These are phyloP conservation scores for Alternaria incomplexa DNA, from an alignment of 2,329 filamentous ascomycete species.

Conservation along the genomic window DNA sequence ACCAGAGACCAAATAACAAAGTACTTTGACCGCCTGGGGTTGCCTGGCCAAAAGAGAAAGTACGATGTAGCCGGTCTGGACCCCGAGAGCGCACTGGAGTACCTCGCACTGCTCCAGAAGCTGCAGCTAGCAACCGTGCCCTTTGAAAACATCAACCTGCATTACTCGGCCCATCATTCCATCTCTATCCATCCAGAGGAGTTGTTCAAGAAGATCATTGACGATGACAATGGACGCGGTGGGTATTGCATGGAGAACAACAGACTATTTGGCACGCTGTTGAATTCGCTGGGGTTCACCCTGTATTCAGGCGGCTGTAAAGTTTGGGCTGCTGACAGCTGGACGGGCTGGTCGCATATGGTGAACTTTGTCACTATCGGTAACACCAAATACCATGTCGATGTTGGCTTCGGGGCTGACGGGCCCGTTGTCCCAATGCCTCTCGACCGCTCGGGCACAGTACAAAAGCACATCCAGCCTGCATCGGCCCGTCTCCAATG, in stretches of 20 bases:
- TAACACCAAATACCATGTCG: constrained; percentile 45
- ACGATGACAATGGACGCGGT: constrained; percentile 56
- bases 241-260: constrained; percentile 70
- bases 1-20: constrained; percentile 34
- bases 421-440: constrained; percentile 49
- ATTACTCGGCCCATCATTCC: constrained; percentile 49
- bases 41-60: constrained; percentile 32
- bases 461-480: constrained; percentile 40
- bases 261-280: constrained; percentile 57
- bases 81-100: constrained; percentile 31
- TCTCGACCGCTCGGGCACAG: constrained; percentile 35
- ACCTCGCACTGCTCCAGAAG: constrained; percentile 41
- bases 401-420: constrained; percentile 53
- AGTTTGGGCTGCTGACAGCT: constrained; percentile 39
- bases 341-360: constrained; percentile 52
- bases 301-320: constrained; percentile 50
- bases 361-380: constrained; percentile 53
- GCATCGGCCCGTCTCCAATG: constrained; percentile 42
- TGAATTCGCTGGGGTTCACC: constrained; percentile 60
- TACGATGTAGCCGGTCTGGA: constrained; percentile 31
- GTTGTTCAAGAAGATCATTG: constrained; percentile 62
- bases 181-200: constrained; percentile 58
- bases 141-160: constrained; percentile 64
- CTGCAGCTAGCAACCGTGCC: constrained; percentile 57
- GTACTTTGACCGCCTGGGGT: constrained; percentile 46